Evolutionary conservation across 2,329 filamentous ascomycete species (phyloP), one percentile per base, ranked within the genome.

Genomic region (Penicillium vulpinum): DNA sequence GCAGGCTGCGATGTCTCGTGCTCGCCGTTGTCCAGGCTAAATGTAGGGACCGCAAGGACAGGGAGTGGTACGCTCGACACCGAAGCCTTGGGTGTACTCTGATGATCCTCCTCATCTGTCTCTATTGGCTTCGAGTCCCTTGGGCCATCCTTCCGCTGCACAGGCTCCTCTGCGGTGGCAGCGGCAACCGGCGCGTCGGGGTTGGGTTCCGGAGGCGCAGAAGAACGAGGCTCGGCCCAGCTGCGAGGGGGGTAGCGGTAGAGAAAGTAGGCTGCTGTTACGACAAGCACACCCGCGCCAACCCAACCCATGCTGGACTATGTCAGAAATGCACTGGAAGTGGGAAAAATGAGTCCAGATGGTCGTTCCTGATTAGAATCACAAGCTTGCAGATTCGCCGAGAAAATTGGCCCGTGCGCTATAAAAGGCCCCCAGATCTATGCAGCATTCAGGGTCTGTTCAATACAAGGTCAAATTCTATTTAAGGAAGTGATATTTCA

Each of bases 231-330:
- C 41, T 60, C 43, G 31, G 53, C 63, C 70, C 73, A 75, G 22
- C 70, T 68, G 52, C 69, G 67, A 43, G 70, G 70, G 29, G 74
- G 73, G 56, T 76, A 70, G 24, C 68, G 70, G 62, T 76, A 78
- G 26, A 76, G 66, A 22, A 80, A 58, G 58, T 75, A 77, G 39
- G 69, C 72, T 36, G 74, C 62, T 9, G 78, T 73, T 28, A 73
- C 67, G 50, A 78, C 56, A 24, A 81, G 58, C 28, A 71, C 66
- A 31, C 69, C 73, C 29, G 76, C 66, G 35, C 73, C 73, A 58
- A 76, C 64, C 68, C 74, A 76, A 58, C 74, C 77, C 78, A 80
- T 80, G 9, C 52, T 60, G 64, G 64, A 58, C 58, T 61, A 46
- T 38, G 29, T 43, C 21, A 18, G 24, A 33, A 39, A 18, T 18